Evolutionary conservation across 805 yeast species (phyloP).

Genomic region (Yamadazyma phyllophila): DNA sequence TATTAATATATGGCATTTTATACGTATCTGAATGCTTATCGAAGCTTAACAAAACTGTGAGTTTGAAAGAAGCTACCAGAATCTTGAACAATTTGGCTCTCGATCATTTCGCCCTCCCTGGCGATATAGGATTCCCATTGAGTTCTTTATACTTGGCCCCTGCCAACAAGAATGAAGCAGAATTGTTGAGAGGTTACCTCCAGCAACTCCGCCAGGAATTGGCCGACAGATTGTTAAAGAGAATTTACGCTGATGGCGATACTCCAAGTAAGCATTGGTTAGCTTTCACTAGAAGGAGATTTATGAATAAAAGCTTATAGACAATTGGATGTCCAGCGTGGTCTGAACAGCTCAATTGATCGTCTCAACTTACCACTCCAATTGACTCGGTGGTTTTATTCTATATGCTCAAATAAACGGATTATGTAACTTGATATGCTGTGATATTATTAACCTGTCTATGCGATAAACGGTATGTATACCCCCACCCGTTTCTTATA

Average conservation of each 20-base stretch:
- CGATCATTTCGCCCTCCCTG: constrained; percentile 89
- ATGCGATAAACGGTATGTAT: constrained; percentile 27
- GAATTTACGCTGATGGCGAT: constrained; percentile 57
- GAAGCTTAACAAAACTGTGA: constrained; percentile 49
- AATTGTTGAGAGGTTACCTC: constrained; percentile 75
- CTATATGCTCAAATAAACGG: background rate
- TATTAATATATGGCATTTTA: constrained; percentile 89
- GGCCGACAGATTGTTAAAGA: constrained; percentile 71
- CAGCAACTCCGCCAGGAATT: constrained; percentile 95
- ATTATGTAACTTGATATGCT: no score
- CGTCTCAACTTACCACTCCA: no score
- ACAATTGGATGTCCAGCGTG: constrained; percentile 3
- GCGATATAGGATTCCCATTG: constrained; percentile 92
- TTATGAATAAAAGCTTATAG: constrained; percentile 86
- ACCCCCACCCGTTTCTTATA: constrained; percentile 24
- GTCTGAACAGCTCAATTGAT: background rate
- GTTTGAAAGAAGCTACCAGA: constrained; percentile 59
- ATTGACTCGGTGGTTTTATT: background rate
- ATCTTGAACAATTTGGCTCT: constrained; percentile 80
- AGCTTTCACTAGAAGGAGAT: constrained; percentile 90
- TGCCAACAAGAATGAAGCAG: constrained; percentile 68
- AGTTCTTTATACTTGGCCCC: constrained; percentile 79
- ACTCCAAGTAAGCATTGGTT: constrained; percentile 91
- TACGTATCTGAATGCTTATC: constrained; percentile 83
- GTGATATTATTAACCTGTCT: background rate